Base-by-base conservation (phyloP, 2,329 filamentous ascomycete genomes). In the Bipolaris cookei region DNA sequence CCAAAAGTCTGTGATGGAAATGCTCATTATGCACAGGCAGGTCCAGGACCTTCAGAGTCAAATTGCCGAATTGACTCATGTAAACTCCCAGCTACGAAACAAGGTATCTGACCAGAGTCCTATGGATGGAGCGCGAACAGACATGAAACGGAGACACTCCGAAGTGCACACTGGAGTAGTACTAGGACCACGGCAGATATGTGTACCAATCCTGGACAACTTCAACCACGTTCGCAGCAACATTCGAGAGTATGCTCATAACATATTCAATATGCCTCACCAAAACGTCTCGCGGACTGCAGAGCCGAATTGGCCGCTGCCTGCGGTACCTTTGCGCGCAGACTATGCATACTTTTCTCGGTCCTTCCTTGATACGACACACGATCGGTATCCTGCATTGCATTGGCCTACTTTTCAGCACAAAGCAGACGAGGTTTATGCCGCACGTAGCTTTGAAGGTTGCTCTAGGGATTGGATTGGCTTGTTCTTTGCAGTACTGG, bases 31-130 rank as follows among this genome's bases (percentile, higher is more conserved):
- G 43, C 51, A n/a, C 44, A 86, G 84, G 75, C 95, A 97, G 81
- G 91, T 98, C 11, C 95, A 98, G 78, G 95, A 99, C 75, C 83
- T 99, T 23, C 94, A 98, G 78, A 95, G 92, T 77, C 93, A 97
- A 77, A 86, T 97, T 69, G 86, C 90, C 44, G 85, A 89, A 50
- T 84, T 95, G 38, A 90, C 88, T 72, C 87, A 91, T 56, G 90
- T 97, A 75, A 93, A 97, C 69, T 84, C 82, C 54, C 88, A 88
- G 59, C 80, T 97, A 37, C 86, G 87, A 50, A 87, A 88, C 28
- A 85, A 88, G 69, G 78, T 91, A 41, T 69, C 79, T 37, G 81
- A 82, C 37, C 80, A 81, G 48, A 76, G 78, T n/a, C 63, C 76
- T 20, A 74, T 78, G 62, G 81, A 83, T 38, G 45, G 77, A 6